Base-by-base conservation (phyloP, 257 asterid species). In the Perilla frutescens region DNA sequence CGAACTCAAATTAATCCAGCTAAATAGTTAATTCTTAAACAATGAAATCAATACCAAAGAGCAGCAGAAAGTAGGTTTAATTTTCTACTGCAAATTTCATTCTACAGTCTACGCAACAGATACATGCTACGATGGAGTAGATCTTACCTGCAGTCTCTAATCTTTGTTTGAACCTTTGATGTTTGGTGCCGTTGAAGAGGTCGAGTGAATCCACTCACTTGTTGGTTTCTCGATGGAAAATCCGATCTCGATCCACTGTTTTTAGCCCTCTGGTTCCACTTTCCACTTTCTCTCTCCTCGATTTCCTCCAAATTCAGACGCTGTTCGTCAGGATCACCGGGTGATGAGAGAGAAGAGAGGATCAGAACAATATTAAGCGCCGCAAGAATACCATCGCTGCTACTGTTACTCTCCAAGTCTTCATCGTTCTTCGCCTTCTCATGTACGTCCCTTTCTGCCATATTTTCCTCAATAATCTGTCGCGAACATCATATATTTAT, bases 321-420 rank as follows among this genome's bases (percentile, higher is more conserved):
- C 40, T 56, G 74, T 14, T 66, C 74, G 3, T 55, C 61, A 7
- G 80, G 70, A 10, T 56, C 26, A 20, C 26, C 62, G 29, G 84
- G 65, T 7, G 77, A 0, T 6, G 90, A 83, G 41, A 85, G 88
- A 64, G 78, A 79, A 2, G 86, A 70, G 15, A 85, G 81, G 78
- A 88, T 66, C 70, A 88, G 6, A 3, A 76, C 82, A 2, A 85
- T 76, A 71, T 85, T 88, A 31, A 85, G 71, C 67, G 75, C 90
- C 13, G 62, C 74, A 1, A 85, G 60, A 56, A 70, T 43, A n/a
- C 13, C 39, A 8, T 13, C 57, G 55, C 41, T 44, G 44, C 36
- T 57, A 32, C 7, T 31, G 44, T 41, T 57, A 32, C 7, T 31
- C 40, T 70, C 76, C 72, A 32, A n/a, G 53, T 74, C 67, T 48